phyloP scores from a whole-genome alignment of 2,329 filamentous ascomycete species.

The Clonostachys byssicola region DNA sequence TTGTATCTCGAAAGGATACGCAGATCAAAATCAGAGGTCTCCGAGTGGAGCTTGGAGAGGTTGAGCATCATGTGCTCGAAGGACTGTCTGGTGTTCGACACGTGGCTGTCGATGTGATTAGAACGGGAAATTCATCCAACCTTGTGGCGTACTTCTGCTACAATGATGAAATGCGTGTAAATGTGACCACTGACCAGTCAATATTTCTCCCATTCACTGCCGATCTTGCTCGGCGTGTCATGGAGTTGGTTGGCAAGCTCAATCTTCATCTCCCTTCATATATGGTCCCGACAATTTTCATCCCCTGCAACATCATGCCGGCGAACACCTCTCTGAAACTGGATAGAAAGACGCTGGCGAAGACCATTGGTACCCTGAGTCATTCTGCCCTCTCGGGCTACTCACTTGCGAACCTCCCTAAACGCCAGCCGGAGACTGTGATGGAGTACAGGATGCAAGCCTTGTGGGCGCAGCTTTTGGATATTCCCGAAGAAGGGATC shows the following conservation, averaged over 20 bases:
- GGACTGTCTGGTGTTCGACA: neutral
- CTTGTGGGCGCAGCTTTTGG: slow-evolving; percentile 8
- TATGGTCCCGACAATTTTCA: slow-evolving; percentile 8
- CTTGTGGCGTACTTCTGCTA: slow-evolving; percentile 1
- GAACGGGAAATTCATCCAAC: neutral
- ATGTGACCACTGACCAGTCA: neutral
- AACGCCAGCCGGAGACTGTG: neutral
- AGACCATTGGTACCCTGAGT: neutral
- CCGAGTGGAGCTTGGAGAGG: slow-evolving; percentile 2
- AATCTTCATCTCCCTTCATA: slow-evolving; percentile 3
- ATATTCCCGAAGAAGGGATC: neutral
- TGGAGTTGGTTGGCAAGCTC: neutral
- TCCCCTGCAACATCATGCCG: slow-evolving; percentile 4
- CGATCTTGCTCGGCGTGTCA: neutral
- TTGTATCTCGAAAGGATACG: slow-evolving; percentile 2
- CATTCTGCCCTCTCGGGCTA: neutral
- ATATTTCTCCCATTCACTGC: neutral
- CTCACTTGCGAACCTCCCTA: neutral
- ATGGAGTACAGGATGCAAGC: slow-evolving; percentile 5
- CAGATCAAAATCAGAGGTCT: slow-evolving; percentile 3
- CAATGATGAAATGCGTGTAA: neutral
- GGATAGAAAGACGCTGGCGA: slow-evolving; percentile 1
- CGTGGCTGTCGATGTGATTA: slow-evolving; percentile 3
- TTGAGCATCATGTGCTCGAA: slow-evolving; percentile 1
- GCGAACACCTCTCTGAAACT: slow-evolving; percentile 4